phyloP scores from a whole-genome alignment of 768 basidiomycete species.

The Tricholoma saponaceum region DNA sequence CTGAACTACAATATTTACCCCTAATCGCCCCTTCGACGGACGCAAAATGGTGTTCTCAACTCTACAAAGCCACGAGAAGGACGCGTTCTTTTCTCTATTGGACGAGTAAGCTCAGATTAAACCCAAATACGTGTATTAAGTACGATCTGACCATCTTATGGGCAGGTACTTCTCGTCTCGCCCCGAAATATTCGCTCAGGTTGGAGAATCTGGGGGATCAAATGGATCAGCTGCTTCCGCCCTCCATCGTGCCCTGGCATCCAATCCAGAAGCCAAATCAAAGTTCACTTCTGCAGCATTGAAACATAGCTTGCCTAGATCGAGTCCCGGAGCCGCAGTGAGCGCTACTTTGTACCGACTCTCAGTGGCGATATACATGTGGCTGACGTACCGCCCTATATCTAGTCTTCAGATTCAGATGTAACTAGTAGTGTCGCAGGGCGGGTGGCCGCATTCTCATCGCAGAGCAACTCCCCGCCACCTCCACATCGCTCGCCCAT shows the following conservation, averaged over 20 bases:
- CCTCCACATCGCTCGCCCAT: conserved; percentile 15
- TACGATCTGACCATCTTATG: neutral
- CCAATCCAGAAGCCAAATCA: conserved; percentile 38
- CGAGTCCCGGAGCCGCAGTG: conserved; percentile 34
- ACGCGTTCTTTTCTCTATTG: conserved; percentile 75
- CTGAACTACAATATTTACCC: neutral
- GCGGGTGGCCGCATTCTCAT: conserved; percentile 54
- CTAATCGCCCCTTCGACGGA: neutral
- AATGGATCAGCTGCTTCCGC: conserved; percentile 33
- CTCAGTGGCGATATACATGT: neutral
- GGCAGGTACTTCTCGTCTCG: conserved; percentile 70
- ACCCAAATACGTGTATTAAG: neutral
- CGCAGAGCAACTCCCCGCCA: conserved; percentile 16
- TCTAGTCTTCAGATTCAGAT: conserved; percentile 37
- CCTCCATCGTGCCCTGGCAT: conserved; percentile 40
- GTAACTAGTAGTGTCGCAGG: conserved; percentile 36
- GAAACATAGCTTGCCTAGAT: conserved; percentile 29
- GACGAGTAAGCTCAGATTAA: conserved; percentile 57
- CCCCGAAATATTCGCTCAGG: conserved; percentile 54
- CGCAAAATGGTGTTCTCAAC: conserved; percentile 68
- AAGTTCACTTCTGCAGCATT: conserved; percentile 38
- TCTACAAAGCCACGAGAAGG: conserved; percentile 64
- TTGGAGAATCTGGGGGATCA: conserved; percentile 23
- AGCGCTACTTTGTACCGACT: conserved; percentile 12
- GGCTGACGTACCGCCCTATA: neutral